Conservation (phyloP, 306 rosid species). For the Fragaria vesca region DNA sequence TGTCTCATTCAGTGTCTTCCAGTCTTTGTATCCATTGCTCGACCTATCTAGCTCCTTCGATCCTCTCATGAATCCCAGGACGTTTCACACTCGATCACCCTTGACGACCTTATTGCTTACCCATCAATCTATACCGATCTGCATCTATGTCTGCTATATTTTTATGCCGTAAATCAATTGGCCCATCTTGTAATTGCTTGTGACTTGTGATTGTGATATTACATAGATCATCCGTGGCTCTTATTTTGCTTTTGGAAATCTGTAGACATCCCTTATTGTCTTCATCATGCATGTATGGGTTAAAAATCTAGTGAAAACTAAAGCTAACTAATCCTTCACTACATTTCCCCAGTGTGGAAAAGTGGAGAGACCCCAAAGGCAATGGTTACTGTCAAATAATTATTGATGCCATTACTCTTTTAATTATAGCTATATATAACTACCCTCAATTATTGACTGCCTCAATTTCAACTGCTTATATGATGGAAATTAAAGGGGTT, state of each 20-base stretch:
- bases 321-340: too few relatives aligned
- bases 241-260: background rate
- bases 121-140: background rate
- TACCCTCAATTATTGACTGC: background rate
- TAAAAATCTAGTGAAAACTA: background rate
- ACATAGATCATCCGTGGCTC: background rate
- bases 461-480: background rate
- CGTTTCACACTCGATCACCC: background rate
- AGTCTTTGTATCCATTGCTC: background rate
- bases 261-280: background rate
- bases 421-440: background rate
- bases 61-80: background rate
- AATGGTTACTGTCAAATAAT: background rate
- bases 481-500: background rate
- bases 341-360: background rate
- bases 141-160: background rate
- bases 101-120: background rate
- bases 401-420: background rate
- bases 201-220: conserved; percentile 12
- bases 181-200: background rate
- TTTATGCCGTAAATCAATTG: background rate
- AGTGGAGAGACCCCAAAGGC: background rate
- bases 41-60: background rate
- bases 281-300: background rate
- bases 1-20: conserved; percentile 39